Conservation (phyloP, 2,329 filamentous ascomycete genomes). For the Akanthomyces dipterigenus region DNA sequence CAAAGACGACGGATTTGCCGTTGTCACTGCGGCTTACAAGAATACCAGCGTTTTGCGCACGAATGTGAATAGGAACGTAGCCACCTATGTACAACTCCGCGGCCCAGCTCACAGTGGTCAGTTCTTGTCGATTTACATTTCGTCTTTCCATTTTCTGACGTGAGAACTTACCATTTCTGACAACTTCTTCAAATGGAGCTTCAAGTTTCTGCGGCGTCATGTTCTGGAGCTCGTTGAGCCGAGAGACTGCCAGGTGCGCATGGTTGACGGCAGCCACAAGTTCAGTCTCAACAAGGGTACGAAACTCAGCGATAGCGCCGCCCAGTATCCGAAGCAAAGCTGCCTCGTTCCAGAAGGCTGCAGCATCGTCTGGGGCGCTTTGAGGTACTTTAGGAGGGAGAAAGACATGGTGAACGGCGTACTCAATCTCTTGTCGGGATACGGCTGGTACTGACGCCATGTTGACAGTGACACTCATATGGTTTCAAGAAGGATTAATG, state of each 20-base stretch:
- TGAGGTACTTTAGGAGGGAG: no score
- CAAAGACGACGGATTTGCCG: background rate
- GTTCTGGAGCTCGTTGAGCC: background rate
- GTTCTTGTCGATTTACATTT: background rate
- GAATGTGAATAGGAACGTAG: background rate
- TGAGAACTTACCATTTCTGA: background rate
- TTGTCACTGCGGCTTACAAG: background rate
- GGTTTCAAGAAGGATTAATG: no score
- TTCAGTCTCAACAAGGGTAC: background rate
- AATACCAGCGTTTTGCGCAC: background rate
- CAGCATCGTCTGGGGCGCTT: no score
- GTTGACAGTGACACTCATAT: no score
- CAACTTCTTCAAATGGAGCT: background rate
- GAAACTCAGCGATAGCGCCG: background rate
- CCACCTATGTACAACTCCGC: background rate
- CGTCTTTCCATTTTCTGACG: background rate
- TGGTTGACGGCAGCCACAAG: background rate
- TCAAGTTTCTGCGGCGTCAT: background rate
- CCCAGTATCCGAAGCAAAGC: no score
- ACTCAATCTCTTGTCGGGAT: no score
- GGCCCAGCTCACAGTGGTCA: no score
- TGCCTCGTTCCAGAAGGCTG: no score
- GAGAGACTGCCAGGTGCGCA: background rate
- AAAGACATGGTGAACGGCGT: no score
- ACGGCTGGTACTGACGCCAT: no score